phyloP scores from a whole-genome alignment of 2,329 filamentous ascomycete species.

The Alternaria panax region DNA sequence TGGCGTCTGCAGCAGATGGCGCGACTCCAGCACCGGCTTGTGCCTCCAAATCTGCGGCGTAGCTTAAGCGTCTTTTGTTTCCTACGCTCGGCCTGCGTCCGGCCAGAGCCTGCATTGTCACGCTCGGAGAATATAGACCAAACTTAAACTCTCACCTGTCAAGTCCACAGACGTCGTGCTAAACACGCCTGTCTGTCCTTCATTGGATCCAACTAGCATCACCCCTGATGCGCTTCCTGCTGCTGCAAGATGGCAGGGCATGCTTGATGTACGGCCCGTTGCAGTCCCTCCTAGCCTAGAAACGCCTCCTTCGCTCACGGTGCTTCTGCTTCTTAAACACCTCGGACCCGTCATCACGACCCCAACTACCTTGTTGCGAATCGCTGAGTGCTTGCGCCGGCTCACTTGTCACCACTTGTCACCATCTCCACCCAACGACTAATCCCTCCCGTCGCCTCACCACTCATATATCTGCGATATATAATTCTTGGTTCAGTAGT shows the following conservation, averaged over 20 bases:
- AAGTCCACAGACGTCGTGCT: conserved; percentile 42
- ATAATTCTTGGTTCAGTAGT: conserved; percentile 15
- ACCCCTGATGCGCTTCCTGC: conserved; percentile 35
- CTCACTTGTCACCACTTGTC: conserved; percentile 22
- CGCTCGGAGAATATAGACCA: conserved; percentile 50
- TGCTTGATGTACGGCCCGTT: conserved; percentile 51
- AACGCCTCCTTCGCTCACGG: conserved; percentile 41
- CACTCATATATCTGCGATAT: conserved; percentile 17
- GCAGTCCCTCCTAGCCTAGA: conserved; percentile 47
- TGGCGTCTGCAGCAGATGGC: conserved; percentile 41
- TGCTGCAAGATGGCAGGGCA: conserved; percentile 43
- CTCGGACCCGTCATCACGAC: conserved; percentile 37
- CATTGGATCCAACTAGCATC: conserved; percentile 37
- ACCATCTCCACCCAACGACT: conserved; percentile 26
- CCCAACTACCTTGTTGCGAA: conserved; percentile 32
- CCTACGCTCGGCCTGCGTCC: conserved; percentile 27
- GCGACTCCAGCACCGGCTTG: conserved; percentile 45
- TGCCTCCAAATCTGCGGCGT: conserved; percentile 45
- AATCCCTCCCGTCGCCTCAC: conserved; percentile 3
- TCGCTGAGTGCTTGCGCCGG: conserved; percentile 44
- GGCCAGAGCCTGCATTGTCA: conserved; percentile 38
- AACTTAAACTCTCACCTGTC: conserved; percentile 49
- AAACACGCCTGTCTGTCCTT: conserved; percentile 38
- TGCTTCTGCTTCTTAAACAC: conserved; percentile 40
- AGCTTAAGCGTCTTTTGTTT: conserved; percentile 38